Conservation (phyloP, 495 filamentous ascomycete species). For the Daldinia decipiens region DNA sequence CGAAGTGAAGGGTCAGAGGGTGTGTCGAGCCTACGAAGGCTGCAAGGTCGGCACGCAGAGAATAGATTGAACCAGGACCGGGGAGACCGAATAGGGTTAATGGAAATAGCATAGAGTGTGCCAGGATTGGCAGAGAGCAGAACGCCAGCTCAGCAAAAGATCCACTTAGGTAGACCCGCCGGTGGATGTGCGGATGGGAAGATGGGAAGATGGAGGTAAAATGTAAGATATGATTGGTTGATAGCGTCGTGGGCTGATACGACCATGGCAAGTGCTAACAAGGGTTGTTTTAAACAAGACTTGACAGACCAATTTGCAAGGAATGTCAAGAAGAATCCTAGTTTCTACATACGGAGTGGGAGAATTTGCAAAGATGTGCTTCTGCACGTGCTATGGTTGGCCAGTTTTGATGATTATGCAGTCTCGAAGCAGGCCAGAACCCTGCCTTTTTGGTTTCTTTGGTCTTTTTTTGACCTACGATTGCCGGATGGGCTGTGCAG, state of each 20-base stretch:
- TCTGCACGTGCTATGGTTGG: conserved; percentile 39
- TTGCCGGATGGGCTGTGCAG: conserved; percentile 22
- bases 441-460: conserved; percentile 14
- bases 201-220: conserved; percentile 15
- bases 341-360: conserved; percentile 30
- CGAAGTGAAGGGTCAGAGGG: conserved; percentile 2
- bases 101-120: conserved; percentile 1
- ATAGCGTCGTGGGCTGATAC: conserved; percentile 47
- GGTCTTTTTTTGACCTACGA: conserved; percentile 8
- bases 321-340: conserved; percentile 36
- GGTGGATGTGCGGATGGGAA: conserved; percentile 19
- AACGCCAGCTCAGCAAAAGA: conserved; percentile 49
- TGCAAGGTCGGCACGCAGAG: conserved; percentile 37
- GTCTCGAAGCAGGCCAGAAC: conserved; percentile 23
- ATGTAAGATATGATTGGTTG: conserved; percentile 43
- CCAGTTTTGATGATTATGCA: conserved; percentile 16
- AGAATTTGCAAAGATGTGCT: conserved; percentile 5
- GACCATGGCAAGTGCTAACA: conserved; percentile 38
- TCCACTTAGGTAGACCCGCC: conserved; percentile 42
- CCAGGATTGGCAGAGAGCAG: conserved; percentile 34
- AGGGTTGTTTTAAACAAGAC: conserved; percentile 36
- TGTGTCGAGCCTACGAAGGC: conserved; percentile 22
- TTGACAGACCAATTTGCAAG: conserved; percentile 28
- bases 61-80: conserved; percentile 33
- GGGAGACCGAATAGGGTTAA: conserved; percentile 33